Evolutionary conservation across 768 basidiomycete species (phyloP).

Genomic region (Phlebiopsis gigantea): DNA sequence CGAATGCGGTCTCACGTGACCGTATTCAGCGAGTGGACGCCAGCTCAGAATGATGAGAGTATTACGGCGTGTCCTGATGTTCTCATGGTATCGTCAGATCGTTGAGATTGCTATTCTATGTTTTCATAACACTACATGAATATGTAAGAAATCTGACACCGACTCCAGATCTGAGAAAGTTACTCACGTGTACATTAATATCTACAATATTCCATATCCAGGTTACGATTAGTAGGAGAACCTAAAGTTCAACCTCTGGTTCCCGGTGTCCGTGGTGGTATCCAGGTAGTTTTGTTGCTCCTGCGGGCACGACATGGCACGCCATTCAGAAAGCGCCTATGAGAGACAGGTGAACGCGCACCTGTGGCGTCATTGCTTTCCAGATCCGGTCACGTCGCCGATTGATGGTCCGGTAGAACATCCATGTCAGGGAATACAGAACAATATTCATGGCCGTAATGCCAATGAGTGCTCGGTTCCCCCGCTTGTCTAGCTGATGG

Average conservation of each 20-base stretch:
- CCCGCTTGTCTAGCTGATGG: slow-evolving; percentile 45
- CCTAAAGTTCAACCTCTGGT: slow-evolving; percentile 54
- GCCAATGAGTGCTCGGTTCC: slow-evolving; percentile 51
- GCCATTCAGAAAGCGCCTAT: background rate
- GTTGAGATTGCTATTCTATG: background rate
- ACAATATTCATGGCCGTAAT: slow-evolving; percentile 49
- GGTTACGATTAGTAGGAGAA: slow-evolving; percentile 41
- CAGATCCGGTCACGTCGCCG: slow-evolving; percentile 43
- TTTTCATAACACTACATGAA: background rate
- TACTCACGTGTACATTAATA: background rate
- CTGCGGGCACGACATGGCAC: slow-evolving; percentile 25
- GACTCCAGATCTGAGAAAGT: background rate
- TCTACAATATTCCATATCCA: background rate
- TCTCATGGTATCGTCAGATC: background rate
- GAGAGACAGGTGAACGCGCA: slow-evolving; percentile 16
- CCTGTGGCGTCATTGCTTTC: slow-evolving; percentile 45
- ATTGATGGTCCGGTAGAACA: slow-evolving; percentile 54
- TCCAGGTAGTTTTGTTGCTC: slow-evolving; percentile 53
- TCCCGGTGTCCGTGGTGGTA: slow-evolving; percentile 59
- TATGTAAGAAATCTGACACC: background rate
- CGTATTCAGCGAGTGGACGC: background rate
- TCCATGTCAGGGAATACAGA: slow-evolving; percentile 44
- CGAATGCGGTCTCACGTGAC: slow-evolving; percentile 14
- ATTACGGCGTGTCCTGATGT: background rate
- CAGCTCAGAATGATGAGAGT: background rate